These are phyloP conservation scores for Chlorella sp. DNA, from an alignment of 139 green algal species.

Conservation along the genomic window DNA sequence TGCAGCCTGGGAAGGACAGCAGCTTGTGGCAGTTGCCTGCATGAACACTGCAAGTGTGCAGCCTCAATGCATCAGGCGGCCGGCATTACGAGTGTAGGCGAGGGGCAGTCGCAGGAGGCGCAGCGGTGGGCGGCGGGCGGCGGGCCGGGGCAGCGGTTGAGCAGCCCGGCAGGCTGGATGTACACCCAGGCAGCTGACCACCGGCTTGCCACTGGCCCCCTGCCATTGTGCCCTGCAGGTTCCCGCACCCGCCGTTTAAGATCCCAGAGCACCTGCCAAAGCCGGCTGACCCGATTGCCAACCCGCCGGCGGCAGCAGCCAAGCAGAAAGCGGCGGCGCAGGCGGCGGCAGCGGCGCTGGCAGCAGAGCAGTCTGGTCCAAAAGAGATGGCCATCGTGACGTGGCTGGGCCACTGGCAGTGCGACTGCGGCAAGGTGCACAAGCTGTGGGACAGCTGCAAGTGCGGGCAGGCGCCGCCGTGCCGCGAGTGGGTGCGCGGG, in stretches of 20 bases:
- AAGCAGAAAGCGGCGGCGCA: slow-evolving; percentile 43
- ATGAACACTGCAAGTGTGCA: too few species aligned
- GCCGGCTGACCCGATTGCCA: slow-evolving; percentile 45
- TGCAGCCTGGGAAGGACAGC: too few species aligned
- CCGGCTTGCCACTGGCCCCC: too few species aligned
- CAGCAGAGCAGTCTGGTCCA: slow-evolving; percentile 5
- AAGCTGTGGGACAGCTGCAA: slow-evolving; percentile 52
- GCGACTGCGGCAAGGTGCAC: slow-evolving; percentile 48
- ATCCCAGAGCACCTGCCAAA: slow-evolving; percentile 43
- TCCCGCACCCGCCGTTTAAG: slow-evolving; percentile 44
- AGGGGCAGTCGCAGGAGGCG: too few species aligned
- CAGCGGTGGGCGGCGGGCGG: too few species aligned
- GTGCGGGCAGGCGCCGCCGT: slow-evolving; percentile 47
- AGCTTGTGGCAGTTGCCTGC: too few species aligned
- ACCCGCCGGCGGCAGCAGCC: slow-evolving; percentile 43
- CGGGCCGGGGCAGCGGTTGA: too few species aligned
- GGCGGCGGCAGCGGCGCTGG: slow-evolving; percentile 29
- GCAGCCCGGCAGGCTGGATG: too few species aligned
- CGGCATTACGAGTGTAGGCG: too few species aligned
- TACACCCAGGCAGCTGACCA: too few species aligned
- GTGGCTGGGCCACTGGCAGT: slow-evolving; percentile 53
- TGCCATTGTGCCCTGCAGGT: slow-evolving; percentile 8
- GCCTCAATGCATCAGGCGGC: too few species aligned
- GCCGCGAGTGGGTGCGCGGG: slow-evolving; percentile 48
- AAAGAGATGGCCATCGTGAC: slow-evolving; percentile 50